Conservation (phyloP, 1,139 yeast species). For the Candida smagusa region DNA sequence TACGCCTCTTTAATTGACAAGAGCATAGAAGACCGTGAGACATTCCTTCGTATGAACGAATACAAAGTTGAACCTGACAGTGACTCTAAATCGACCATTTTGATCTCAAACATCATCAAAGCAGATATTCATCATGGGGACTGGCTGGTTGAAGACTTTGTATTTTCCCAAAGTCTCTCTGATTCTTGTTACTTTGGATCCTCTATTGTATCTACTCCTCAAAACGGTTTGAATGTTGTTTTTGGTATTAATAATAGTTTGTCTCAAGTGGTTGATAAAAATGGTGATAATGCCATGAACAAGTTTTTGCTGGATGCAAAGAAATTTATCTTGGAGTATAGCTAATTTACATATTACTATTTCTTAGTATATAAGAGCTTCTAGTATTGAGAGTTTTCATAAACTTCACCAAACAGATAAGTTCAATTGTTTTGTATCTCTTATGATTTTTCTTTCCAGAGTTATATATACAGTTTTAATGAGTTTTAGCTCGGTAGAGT, state of each 20-base stretch:
- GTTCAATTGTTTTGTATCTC: too few species aligned
- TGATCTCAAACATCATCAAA: not conserved
- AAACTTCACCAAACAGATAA: too few species aligned
- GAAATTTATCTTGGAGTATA: too few species aligned
- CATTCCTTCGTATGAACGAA: not conserved
- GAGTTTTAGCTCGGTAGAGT: too few species aligned
- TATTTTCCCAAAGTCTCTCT: not conserved
- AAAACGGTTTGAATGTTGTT: not conserved
- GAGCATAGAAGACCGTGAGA: not conserved
- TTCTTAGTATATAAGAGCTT: too few species aligned
- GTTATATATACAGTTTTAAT: too few species aligned
- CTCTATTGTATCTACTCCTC: not conserved
- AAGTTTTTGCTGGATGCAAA: too few species aligned
- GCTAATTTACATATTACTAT: too few species aligned
- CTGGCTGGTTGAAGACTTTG: not conserved
- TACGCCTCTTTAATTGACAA: not conserved
- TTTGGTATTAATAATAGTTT: not conserved
- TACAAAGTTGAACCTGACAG: not conserved
- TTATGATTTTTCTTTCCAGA: too few species aligned
- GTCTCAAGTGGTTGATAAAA: not conserved
- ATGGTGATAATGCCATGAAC: not conserved
- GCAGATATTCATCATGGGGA: not conserved
- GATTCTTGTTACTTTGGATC: not conserved
- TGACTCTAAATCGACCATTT: not conserved
- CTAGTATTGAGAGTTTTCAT: too few species aligned